Conservation (phyloP, 768 basidiomycete species). For the Nidularia sp. region DNA sequence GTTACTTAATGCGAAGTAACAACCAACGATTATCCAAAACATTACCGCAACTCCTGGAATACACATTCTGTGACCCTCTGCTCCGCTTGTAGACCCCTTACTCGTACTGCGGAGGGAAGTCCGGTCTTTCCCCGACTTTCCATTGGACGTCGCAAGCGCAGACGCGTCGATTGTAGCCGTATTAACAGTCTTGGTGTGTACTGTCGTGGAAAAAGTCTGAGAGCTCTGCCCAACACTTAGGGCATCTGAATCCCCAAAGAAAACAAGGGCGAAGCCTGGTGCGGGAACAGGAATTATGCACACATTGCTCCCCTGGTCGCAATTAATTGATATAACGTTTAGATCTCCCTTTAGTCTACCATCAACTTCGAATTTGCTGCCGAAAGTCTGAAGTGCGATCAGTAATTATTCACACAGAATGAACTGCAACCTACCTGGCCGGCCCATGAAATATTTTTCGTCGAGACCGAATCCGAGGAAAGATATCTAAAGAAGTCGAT, state of each 20-base stretch:
- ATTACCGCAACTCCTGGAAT: neutral
- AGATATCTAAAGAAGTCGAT: constrained; percentile 40
- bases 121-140: constrained; percentile 24
- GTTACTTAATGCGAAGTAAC: too few relatives aligned
- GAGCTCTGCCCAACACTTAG: constrained; percentile 4
- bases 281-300: constrained; percentile 59
- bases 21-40: neutral
- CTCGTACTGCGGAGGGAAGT: constrained; percentile 26
- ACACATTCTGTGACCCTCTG: constrained; percentile 2
- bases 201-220: constrained; percentile 53
- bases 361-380: constrained; percentile 56
- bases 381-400: constrained; percentile 43
- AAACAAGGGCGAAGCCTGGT: constrained; percentile 68
- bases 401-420: neutral
- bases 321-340: constrained; percentile 49
- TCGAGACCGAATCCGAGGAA: constrained; percentile 38
- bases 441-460: constrained; percentile 63
- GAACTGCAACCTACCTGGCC: constrained; percentile 37
- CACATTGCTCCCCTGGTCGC: constrained; percentile 42
- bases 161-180: constrained; percentile 52
- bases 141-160: constrained; percentile 53
- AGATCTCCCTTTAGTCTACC: constrained; percentile 54
- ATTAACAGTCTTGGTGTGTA: constrained; percentile 48
- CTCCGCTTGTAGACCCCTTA: constrained; percentile 17
- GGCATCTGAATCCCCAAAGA: constrained; percentile 41